Base-by-base conservation (phyloP, 495 filamentous ascomycete species). In the Pseudoneurospora amorphoporcata region DNA sequence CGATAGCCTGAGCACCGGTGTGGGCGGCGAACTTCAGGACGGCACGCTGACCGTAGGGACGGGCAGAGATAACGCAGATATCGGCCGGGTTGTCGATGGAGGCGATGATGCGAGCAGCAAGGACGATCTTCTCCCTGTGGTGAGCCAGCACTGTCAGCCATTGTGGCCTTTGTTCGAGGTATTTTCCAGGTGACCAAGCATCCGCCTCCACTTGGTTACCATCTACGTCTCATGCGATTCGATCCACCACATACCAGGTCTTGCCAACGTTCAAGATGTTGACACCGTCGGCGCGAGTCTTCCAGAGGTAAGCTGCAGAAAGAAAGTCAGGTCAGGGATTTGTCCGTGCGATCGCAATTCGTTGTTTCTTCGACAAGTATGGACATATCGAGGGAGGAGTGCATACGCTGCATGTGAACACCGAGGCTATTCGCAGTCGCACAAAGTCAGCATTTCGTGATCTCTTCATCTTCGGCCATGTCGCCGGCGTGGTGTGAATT, bases 191-290 rank as follows among this genome's bases (percentile, higher is more conserved):
- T 58, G 47, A 58, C 47, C 47, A 58, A 32, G 70, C 58, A 68
- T 38, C 37, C 29, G n/a, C 8, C n/a, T 14, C 71, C 4, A 32
- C 32, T 37, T 53, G 37, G 19, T 17, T 10, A 29, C 40, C 37
- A n/a, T 45, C 53, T 41, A 58, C 68, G 0, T 23, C 40, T 12
- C 7, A 14, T 58, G 32, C 42, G 12, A 17, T 37, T 37, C n/a
- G 10, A 68, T n/a, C 42, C 35, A 68, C 72, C 35, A 83, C 91
- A 78, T 90, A 98, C 95, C 95, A 98, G 86, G 95, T 99, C 92
- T 99, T 99, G 88, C 94, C 94, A 85, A 99, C 93, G 89, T 99
- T 98, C 84, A 99, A 89, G 74, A 99, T 89, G 82, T 99, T 98
- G 87, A 99, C 90, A 85, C 95, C 95, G 78, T 99, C 95, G 73